Conservation (phyloP, 768 basidiomycete species). For the Boletus pseudo-olivaceus region DNA sequence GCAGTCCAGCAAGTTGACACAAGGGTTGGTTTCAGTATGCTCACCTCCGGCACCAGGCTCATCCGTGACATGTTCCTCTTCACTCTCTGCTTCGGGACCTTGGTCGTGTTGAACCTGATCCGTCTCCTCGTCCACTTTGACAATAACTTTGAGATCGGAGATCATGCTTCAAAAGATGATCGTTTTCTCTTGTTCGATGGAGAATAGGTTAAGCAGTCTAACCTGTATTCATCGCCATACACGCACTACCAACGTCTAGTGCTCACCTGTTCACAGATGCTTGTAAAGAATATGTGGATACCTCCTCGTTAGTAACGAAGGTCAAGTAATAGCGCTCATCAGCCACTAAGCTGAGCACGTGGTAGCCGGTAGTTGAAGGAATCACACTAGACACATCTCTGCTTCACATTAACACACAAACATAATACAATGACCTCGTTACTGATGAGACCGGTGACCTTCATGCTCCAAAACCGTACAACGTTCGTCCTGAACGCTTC, state of each 20-base stretch:
- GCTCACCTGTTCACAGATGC: not conserved
- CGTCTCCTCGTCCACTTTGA: constrained; percentile 15
- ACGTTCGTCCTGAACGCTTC: constrained; percentile 69
- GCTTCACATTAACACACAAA: not conserved
- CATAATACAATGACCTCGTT: constrained; percentile 4
- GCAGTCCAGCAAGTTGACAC: not conserved
- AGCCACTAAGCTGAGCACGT: not conserved
- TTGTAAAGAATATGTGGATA: not conserved
- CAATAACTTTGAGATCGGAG: constrained; percentile 12
- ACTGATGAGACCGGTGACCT: not conserved
- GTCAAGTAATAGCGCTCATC: not conserved
- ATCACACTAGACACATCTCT: not conserved
- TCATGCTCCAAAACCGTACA: constrained; percentile 77
- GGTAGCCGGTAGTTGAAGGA: not conserved
- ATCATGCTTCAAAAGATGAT: constrained; percentile 12
- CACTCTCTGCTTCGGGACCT: constrained; percentile 30
- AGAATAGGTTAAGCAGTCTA: not conserved
- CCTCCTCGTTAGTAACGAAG: not conserved
- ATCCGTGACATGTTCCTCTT: constrained; percentile 31
- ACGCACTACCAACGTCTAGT: not conserved
- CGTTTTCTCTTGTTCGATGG: not conserved
- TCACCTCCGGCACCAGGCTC: constrained; percentile 28
- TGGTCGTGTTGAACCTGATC: constrained; percentile 16
- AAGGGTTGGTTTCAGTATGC: not conserved
- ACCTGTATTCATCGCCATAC: not conserved